These are phyloP conservation scores for Ophiostoma sp. DNA, from an alignment of 2,329 filamentous ascomycete genomes.

Conservation along the genomic window DNA sequence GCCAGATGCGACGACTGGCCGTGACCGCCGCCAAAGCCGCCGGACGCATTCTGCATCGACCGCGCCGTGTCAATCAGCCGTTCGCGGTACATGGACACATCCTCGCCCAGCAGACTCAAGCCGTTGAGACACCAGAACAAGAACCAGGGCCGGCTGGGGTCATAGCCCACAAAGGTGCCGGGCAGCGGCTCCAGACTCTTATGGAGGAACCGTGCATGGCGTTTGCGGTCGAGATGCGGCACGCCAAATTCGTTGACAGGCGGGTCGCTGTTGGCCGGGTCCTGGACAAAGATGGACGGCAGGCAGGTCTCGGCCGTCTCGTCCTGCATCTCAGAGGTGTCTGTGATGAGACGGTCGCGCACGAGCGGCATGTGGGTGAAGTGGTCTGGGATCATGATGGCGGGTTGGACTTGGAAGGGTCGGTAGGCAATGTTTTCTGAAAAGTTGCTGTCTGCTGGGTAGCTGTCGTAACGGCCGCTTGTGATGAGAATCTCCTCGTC, in stretches of 20 bases:
- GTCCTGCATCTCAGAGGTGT: constrained; percentile 67
- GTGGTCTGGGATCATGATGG: constrained; percentile 51
- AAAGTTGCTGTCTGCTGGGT: not conserved
- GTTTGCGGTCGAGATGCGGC: constrained; percentile 67
- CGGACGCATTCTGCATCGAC: constrained; percentile 77
- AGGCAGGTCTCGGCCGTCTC: constrained; percentile 68
- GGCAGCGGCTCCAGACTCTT: constrained; percentile 64
- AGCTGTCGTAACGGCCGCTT: not conserved
- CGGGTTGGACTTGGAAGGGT: not conserved
- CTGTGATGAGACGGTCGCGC: constrained; percentile 64
- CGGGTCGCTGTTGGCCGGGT: constrained; percentile 47
- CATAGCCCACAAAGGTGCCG: constrained; percentile 67
- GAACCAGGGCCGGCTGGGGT: constrained; percentile 90
- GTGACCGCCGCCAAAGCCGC: constrained; percentile 92
- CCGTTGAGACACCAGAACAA: constrained; percentile 88
- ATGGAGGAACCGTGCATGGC: constrained; percentile 63
- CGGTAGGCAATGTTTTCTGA: not conserved
- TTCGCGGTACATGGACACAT: constrained; percentile 66
- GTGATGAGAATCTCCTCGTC: constrained; percentile 25
- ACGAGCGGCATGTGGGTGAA: constrained; percentile 63
- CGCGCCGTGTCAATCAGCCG: constrained; percentile 72
- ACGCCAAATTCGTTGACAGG: constrained; percentile 70
- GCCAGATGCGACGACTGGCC: constrained; percentile 88
- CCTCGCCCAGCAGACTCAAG: constrained; percentile 73
- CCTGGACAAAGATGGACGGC: constrained; percentile 62